Conservation (phyloP, 78 protist genomes). For the Dictyostelium brefeldianum region DNA sequence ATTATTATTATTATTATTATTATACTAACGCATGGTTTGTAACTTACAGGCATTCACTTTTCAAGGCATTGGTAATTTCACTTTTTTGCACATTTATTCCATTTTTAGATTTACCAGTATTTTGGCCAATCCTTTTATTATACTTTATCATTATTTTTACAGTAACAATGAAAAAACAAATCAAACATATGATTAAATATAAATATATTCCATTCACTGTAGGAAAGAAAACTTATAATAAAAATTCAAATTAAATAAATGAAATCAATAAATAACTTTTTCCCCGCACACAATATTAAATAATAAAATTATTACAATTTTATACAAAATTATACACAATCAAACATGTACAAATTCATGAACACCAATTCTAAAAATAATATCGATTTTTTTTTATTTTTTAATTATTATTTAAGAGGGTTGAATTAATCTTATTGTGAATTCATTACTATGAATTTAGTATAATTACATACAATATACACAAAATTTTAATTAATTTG, state of each 20-base stretch:
- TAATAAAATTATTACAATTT: too few relatives aligned
- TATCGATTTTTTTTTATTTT: too few relatives aligned
- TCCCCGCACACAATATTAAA: too few relatives aligned
- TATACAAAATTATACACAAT: too few relatives aligned
- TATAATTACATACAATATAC: too few relatives aligned
- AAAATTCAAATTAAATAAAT: not conserved
- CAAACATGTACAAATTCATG: too few relatives aligned
- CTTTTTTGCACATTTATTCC: conserved; percentile 80
- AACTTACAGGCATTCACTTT: conserved; percentile 63
- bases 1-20: not conserved
- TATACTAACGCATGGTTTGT: not conserved
- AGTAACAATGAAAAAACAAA: conserved; percentile 92
- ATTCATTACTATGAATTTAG: too few relatives aligned
- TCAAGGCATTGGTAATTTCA: conserved; percentile 81
- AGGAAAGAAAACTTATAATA: conserved; percentile 83
- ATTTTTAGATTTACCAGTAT: conserved; percentile 95
- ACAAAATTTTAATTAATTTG: too few relatives aligned
- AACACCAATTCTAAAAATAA: too few relatives aligned
- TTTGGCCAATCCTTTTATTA: conserved; percentile 96
- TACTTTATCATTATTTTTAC: conserved; percentile 90
- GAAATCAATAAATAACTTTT: too few relatives aligned
- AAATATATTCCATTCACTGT: conserved; percentile 91
- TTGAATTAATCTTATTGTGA: too few relatives aligned
- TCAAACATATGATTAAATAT: conserved; percentile 96
- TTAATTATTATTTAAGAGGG: too few relatives aligned